Conservation (phyloP, 164 flowering plant genomes). For the Annona squamosa region DNA sequence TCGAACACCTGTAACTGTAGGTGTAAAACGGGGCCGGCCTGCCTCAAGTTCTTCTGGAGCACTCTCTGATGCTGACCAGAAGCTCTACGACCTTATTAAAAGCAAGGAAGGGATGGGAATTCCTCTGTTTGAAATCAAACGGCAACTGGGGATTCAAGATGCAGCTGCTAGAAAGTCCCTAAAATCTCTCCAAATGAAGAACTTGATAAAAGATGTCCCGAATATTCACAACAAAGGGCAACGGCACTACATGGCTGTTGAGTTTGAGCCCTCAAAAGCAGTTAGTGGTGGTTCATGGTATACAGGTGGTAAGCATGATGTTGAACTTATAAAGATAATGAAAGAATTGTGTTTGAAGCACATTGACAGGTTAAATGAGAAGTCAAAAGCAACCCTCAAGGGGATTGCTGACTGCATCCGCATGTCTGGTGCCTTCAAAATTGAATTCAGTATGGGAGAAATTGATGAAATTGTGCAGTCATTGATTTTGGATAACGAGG, state of each 20-base stretch:
- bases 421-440: slow-evolving; percentile 9
- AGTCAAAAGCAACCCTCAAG: slow-evolving; percentile 32
- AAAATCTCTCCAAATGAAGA: slow-evolving; percentile 34
- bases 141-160: slow-evolving; percentile 24
- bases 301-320: slow-evolving; percentile 44
- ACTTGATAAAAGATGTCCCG: slow-evolving; percentile 51
- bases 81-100: slow-evolving; percentile 15
- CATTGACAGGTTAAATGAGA: slow-evolving; percentile 27
- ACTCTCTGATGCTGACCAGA: slow-evolving; percentile 17
- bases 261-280: slow-evolving; percentile 68
- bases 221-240: slow-evolving; percentile 39
- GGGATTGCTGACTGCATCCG: slow-evolving; percentile 23
- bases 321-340: slow-evolving; percentile 27
- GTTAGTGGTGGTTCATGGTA: slow-evolving; percentile 85
- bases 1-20: slow-evolving; percentile 5
- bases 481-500: slow-evolving; percentile 53
- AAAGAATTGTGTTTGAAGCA: slow-evolving; percentile 23
- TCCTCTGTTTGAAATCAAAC: slow-evolving; percentile 34
- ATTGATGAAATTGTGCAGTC: slow-evolving; percentile 46
- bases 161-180: slow-evolving; percentile 32
- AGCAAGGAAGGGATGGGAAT: slow-evolving; percentile 43
- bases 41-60: slow-evolving; percentile 1
- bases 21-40: slow-evolving; percentile 13
- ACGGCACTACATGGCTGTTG: slow-evolving; percentile 52
- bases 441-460: slow-evolving; percentile 27